phyloP scores from a whole-genome alignment of 2,329 filamentous ascomycete genomes.

The Diaporthe sp. region DNA sequence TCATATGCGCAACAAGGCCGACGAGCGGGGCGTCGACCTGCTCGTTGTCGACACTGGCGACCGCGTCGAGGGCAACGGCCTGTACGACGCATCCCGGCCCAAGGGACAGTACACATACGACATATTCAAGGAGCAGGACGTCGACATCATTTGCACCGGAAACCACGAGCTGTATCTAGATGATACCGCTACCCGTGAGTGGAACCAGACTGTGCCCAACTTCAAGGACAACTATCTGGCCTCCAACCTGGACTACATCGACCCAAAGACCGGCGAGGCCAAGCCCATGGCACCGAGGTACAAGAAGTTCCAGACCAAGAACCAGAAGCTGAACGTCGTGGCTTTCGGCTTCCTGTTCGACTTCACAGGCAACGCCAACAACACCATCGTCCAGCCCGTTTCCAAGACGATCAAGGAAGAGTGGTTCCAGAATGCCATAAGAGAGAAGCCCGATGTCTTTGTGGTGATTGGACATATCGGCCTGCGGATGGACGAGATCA shows the following conservation, averaged over 20 bases:
- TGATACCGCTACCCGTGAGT: slow-evolving; percentile 84
- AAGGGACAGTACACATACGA: slow-evolving; percentile 92
- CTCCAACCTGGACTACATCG: slow-evolving; percentile 92
- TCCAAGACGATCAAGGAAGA: slow-evolving; percentile 83
- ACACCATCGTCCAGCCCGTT: slow-evolving; percentile 86
- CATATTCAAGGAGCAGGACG: slow-evolving; percentile 84
- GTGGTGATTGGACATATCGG: slow-evolving; percentile 89
- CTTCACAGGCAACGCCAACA: slow-evolving; percentile 91
- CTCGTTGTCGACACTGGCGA: slow-evolving; percentile 97
- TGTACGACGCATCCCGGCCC: slow-evolving; percentile 91
- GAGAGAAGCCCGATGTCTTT: slow-evolving; percentile 89
- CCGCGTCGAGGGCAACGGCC: slow-evolving; percentile 90
- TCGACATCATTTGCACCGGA: slow-evolving; percentile 88
- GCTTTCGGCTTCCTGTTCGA: slow-evolving; percentile 97
- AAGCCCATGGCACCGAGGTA: slow-evolving; percentile 86
- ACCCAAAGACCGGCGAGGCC: slow-evolving; percentile 77
- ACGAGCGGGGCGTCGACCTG: slow-evolving; percentile 84
- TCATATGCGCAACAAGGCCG: slow-evolving; percentile 84
- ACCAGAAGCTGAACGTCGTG: slow-evolving; percentile 85
- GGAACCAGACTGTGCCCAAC: slow-evolving; percentile 83
- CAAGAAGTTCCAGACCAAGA: slow-evolving; percentile 92
- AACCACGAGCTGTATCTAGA: slow-evolving; percentile 96
- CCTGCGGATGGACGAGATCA: slow-evolving; percentile 84
- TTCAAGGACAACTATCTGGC: slow-evolving; percentile 87
- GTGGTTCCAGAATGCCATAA: slow-evolving; percentile 91